Conservation (phyloP, 306 rosid genomes). For the Sindora glabra region DNA sequence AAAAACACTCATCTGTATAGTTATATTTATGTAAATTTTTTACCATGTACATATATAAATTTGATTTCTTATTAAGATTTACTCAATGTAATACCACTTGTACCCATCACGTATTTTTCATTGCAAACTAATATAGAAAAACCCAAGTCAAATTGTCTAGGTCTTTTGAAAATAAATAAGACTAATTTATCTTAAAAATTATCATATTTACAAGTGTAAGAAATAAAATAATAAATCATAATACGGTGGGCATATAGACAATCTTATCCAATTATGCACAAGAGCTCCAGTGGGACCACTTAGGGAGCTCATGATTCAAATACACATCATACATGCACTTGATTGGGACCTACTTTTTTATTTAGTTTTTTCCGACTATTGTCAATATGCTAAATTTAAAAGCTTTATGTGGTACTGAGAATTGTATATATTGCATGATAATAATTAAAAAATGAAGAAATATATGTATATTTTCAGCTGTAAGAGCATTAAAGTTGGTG, state of each 20-base stretch:
- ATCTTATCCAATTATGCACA: constrained; percentile 14
- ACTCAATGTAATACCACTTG: too few species aligned
- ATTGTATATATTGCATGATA: not conserved
- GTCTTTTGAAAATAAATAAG: too few species aligned
- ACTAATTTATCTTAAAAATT: too few species aligned
- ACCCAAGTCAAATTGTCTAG: too few species aligned
- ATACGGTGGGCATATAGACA: not conserved
- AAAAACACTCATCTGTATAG: not conserved
- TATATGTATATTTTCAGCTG: constrained; percentile 15
- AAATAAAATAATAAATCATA: too few species aligned
- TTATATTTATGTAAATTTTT: too few species aligned
- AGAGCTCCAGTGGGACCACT: constrained; percentile 26
- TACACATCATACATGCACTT: constrained; percentile 38
- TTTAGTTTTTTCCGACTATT: not conserved
- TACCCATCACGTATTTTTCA: too few species aligned
- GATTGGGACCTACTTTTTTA: constrained; percentile 16
- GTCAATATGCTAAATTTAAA: not conserved
- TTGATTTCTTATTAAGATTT: too few species aligned
- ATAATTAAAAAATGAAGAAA: constrained; percentile 9
- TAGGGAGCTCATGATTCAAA: constrained; percentile 13
- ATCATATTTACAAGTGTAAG: too few species aligned
- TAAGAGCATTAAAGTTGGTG: constrained; percentile 62
- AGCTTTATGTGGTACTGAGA: not conserved
- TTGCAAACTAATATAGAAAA: too few species aligned
- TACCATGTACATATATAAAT: too few species aligned